Base-by-base conservation (phyloP, 2,329 filamentous ascomycete species). In the Colletotrichum horii region DNA sequence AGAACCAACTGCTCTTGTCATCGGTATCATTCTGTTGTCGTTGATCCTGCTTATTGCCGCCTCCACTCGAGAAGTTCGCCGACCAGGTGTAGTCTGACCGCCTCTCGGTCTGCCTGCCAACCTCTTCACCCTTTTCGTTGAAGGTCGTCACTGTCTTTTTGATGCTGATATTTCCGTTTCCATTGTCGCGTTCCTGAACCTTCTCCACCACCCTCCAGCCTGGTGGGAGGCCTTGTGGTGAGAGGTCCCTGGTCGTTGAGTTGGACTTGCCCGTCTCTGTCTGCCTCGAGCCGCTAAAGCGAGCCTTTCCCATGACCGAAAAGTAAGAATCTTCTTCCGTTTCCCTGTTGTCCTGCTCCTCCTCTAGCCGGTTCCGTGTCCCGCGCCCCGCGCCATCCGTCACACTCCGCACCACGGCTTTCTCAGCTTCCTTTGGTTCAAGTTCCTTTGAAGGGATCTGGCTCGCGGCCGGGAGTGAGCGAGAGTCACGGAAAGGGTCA, bases 41-140 rank as follows among this genome's bases (percentile, higher is more conserved):
- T 24, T 64, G 66, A 16, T 74, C 62, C n/a, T 32, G 65, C 26
- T 65, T 76, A n/a, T 22, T 76, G 43, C 30, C 38, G 8, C 24
- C n/a, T 24, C 60, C 73, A 12, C 43, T 73, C 22, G 73, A 73
- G 22, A 61, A 71, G 52, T 65, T 76, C 12, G 75, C 72, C 14
- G 73, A 76, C 76, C 76, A 77, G 30, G 76, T 36, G 32, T 73
- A 76, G 30, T 73, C 69, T 28, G 73, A 77, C n/a, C 70, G 68
- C 24, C 65, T 76, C 58, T 74, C 74, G 5, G 70, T 74, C 48
- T 76, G 74, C 52, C 48, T 70, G 24, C 76, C 66, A 15, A 77
- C 76, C 74, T 77, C 76, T 60, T 71, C 71, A 8, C 75, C 75
- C 30, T 70, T 72, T 8, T 77, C 77, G 55, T 78, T 71, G 36